Conservation (phyloP, 2,329 filamentous ascomycete species). For the Fusarium brachygibbosum region DNA sequence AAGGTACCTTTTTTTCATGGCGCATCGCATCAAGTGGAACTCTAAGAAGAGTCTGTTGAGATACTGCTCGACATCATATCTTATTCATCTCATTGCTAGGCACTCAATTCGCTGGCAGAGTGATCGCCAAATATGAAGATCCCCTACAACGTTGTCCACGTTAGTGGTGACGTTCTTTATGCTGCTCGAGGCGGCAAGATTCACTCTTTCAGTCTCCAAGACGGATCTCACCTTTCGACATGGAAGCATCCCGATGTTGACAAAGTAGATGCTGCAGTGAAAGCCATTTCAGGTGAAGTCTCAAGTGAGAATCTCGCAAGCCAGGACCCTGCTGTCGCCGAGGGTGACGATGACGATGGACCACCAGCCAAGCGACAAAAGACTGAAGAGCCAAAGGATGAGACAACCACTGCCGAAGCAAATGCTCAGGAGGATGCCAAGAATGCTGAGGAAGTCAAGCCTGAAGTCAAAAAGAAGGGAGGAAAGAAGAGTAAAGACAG, state of each 20-base stretch:
- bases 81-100: slow-evolving; percentile 1
- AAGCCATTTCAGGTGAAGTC: slow-evolving; percentile 33
- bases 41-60: slow-evolving; percentile 43
- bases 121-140: slow-evolving; percentile 57
- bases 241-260: slow-evolving; percentile 69
- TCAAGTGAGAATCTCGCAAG: slow-evolving; percentile 29
- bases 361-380: slow-evolving; percentile 57
- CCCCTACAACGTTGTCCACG: slow-evolving; percentile 76
- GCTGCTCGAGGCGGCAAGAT: slow-evolving; percentile 81
- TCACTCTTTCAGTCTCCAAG: slow-evolving; percentile 72
- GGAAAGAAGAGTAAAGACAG: slow-evolving; percentile 52
- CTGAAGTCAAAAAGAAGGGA: slow-evolving; percentile 45
- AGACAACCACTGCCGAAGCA: slow-evolving; percentile 40
- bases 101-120: background rate
- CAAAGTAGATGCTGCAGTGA: slow-evolving; percentile 51
- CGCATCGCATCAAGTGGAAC: slow-evolving; percentile 27
- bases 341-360: slow-evolving; percentile 46
- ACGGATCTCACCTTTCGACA: slow-evolving; percentile 69
- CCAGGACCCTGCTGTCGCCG: slow-evolving; percentile 16
- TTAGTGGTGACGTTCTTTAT: slow-evolving; percentile 71
- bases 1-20: slow-evolving; percentile 54
- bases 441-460: slow-evolving; percentile 20
- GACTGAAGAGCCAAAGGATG: slow-evolving; percentile 46
- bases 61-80: slow-evolving; percentile 21
- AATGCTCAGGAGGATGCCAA: slow-evolving; percentile 26